Evolutionary conservation across 2,329 filamentous ascomycete genomes (phyloP).

Genomic region (Diaporthe citri): DNA sequence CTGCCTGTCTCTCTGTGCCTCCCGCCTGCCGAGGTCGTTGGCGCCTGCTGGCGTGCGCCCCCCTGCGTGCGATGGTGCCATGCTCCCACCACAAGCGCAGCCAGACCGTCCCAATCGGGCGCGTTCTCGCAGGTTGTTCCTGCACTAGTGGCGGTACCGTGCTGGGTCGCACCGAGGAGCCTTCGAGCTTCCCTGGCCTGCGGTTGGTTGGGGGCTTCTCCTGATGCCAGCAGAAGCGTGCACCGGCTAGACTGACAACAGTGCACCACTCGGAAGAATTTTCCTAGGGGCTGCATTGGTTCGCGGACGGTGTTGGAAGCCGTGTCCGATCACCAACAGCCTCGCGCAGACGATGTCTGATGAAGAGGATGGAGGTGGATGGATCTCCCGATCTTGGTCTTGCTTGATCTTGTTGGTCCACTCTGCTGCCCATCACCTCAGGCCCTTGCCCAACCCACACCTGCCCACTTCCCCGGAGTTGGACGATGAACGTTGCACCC

Average conservation of each 20-base stretch:
- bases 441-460: neutral
- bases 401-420: neutral
- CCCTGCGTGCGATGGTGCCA: constrained; percentile 21
- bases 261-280: constrained; percentile 11
- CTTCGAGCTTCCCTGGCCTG: neutral
- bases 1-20: neutral
- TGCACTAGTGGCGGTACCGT: constrained; percentile 24
- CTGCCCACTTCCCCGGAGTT: constrained; percentile 28
- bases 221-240: constrained; percentile 18
- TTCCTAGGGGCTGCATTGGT: constrained; percentile 11
- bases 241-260: neutral
- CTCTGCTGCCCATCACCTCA: neutral
- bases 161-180: constrained; percentile 1
- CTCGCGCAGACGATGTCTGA: neutral
- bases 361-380: neutral
- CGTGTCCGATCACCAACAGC: neutral
- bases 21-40: constrained; percentile 12
- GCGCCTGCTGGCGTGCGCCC: constrained; percentile 26
- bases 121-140: constrained; percentile 15
- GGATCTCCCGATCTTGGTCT: neutral
- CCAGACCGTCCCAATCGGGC: constrained; percentile 7
- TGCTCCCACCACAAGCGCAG: constrained; percentile 7
- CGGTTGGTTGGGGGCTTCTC: constrained; percentile 9
- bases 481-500: constrained; percentile 16
- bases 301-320: neutral